A percentile compares a stretch with the other conserved stretches of the same genome.
Conservation (phyloP, 768 basidiomycete genomes). For the Ramaria rubella region DNA sequence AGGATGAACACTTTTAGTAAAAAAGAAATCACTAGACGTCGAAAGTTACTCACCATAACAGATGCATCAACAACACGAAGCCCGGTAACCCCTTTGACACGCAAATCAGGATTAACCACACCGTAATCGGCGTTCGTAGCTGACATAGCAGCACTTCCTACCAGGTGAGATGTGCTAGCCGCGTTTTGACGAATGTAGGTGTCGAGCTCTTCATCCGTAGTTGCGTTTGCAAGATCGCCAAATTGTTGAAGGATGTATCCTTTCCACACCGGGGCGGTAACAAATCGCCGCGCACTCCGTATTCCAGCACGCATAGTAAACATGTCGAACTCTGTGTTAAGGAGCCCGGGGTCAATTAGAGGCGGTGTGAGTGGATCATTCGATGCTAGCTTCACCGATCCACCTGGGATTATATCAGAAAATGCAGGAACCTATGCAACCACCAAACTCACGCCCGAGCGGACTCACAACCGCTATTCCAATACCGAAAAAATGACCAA, state of each 20-base stretch:
- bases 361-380: constrained; percentile 41
- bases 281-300: constrained; percentile 20
- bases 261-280: constrained; percentile 24
- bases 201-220: constrained; percentile 25
- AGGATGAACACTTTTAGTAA: not conserved
- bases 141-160: constrained; percentile 31
- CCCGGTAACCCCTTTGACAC: constrained; percentile 30
- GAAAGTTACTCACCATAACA: constrained; percentile 25
- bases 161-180: constrained; percentile 26
- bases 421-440: not conserved
- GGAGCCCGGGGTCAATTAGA: constrained; percentile 43
- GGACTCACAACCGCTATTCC: not conserved
- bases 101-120: constrained; percentile 34
- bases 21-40: not conserved
- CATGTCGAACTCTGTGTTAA: constrained; percentile 29
- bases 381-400: constrained; percentile 34
- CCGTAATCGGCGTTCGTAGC: constrained; percentile 22
- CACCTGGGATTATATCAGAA: constrained; percentile 22
- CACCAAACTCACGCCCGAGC: constrained; percentile 10
- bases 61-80: constrained; percentile 39
- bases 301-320: constrained; percentile 25
- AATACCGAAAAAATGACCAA: not conserved
- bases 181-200: constrained; percentile 19
- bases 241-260: constrained; percentile 22
- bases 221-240: constrained; percentile 11